Evolutionary conservation across 2,329 filamentous ascomycete genomes (phyloP), one percentile per base, ranked within the genome.

Genomic region (Fusarium sp.): DNA sequence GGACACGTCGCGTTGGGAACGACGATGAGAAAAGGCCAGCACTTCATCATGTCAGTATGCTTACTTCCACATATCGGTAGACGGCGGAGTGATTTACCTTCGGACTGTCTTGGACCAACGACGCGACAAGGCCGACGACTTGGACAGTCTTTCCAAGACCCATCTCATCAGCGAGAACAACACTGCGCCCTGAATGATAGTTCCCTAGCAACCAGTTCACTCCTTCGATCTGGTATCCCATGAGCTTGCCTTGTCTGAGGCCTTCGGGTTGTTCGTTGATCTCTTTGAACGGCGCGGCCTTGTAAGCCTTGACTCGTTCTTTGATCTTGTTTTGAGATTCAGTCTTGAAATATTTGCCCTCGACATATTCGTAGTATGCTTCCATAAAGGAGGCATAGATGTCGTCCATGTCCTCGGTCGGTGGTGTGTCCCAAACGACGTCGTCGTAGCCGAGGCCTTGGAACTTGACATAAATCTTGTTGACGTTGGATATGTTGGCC

Each of bases 121-220:
- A 88, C 2, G 91, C 88, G 58, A 98, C 84, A 61, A 97, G 85
- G 3, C 89, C 87, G 58, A 98, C 91, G 48, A 97, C 88, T 74
- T 99, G 95, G 29, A 99, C 92, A 0, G 95, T 99, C 79, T 99
- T 99, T 29, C 95, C 95, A 2, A 99, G 85, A 36, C 95, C 95
- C 95, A 99, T 99, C 73, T 99, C 95, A 72, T 99, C 95, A 0
- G 95, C 95, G 7, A 98, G 84, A 56, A 98, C 94, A 26, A 93
- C 91, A 70, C 95, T 98, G 72, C 91, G 88, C 67, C 88, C 83
- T 46, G 85, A 82, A 70, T 93, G 91, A 81, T 92, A 98, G 72
- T 95, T 95, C 74, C 91, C 93, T 57, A 97, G 89, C 3, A 99
- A 85, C 93, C 95, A 99, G 70, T 98, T 97, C 47, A 97, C 81